A percentile compares a stretch with the other conserved stretches of the same genome.
Evolutionary conservation across 2,329 filamentous ascomycete genomes (phyloP).

Genomic region (Nannizzia gypsea): DNA sequence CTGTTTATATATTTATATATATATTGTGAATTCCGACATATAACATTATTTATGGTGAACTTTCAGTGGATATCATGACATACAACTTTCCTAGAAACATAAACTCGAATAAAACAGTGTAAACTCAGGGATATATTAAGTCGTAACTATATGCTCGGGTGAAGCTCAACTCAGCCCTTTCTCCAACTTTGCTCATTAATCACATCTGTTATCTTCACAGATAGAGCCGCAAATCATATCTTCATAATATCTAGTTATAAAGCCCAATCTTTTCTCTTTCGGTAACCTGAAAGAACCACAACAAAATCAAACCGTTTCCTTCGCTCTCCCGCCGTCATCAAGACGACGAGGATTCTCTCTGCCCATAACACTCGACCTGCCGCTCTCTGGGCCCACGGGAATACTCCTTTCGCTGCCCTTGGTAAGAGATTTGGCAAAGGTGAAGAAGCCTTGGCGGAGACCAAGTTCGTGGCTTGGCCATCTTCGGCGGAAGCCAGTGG

Average conservation of each 20-base stretch:
- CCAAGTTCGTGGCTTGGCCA: conserved; percentile 18
- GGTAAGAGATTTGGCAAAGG: conserved; percentile 21
- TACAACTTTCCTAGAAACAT: no score
- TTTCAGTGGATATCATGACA: no score
- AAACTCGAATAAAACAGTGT: no score
- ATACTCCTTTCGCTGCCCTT: conserved; percentile 20
- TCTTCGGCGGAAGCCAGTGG: conserved; percentile 17
- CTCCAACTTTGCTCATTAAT: background rate
- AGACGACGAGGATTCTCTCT: conserved; percentile 2
- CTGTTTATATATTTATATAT: no score
- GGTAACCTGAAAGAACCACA: no score
- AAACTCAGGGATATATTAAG: background rate
- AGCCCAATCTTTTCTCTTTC: background rate
- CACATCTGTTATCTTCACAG: background rate
- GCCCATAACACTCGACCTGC: conserved; percentile 10
- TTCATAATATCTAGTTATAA: background rate
- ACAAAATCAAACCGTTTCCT: conserved; percentile 4
- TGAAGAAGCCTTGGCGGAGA: conserved; percentile 25
- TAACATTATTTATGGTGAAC: no score
- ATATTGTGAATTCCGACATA: no score
- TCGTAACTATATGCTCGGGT: background rate
- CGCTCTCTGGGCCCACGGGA: conserved; percentile 9
- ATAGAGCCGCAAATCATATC: background rate
- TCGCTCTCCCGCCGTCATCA: background rate
- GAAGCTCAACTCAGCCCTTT: background rate